Conservation (phyloP, 2,329 filamentous ascomycete genomes). For the Botryotinia convoluta region DNA sequence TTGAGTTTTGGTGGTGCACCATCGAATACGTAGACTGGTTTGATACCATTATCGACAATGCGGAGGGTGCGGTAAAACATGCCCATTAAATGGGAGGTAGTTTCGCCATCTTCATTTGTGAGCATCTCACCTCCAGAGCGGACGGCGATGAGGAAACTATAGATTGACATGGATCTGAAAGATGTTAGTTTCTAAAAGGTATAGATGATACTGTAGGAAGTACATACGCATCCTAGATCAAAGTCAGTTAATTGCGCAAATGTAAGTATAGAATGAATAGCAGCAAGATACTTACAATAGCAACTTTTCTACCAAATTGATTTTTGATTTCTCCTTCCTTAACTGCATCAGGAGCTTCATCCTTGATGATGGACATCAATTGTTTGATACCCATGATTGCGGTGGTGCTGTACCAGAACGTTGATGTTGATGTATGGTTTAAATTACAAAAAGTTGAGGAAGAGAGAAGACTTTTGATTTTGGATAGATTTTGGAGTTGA, state of each 20-base stretch:
- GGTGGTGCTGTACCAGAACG: not conserved
- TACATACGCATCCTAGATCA: constrained; percentile 56
- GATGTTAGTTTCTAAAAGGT: constrained; percentile 24
- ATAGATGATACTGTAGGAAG: not conserved
- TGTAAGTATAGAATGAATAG: not conserved
- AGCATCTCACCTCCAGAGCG: constrained; percentile 95
- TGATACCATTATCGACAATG: constrained; percentile 98
- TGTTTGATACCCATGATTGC: constrained; percentile 64
- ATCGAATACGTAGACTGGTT: constrained; percentile 97
- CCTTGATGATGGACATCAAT: constrained; percentile 78
- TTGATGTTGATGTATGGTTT: constrained; percentile 14
- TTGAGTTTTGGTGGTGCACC: constrained; percentile 96
- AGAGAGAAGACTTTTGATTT: constrained; percentile 9
- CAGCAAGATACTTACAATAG: constrained; percentile 66
- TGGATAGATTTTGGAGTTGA: constrained; percentile 14
- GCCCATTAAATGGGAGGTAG: constrained; percentile 97
- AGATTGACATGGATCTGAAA: constrained; percentile 90
- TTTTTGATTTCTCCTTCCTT: constrained; percentile 98
- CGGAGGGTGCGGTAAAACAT: constrained; percentile 99
- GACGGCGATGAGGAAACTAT: constrained; percentile 97
- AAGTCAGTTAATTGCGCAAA: constrained; percentile 24
- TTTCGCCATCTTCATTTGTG: constrained; percentile 91
- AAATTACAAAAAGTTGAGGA: constrained; percentile 6
- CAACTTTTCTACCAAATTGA: constrained; percentile 97
- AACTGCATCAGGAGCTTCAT: constrained; percentile 91